These are phyloP conservation scores for Acrocalymma vagum DNA, from an alignment of 2,329 filamentous ascomycete species.

Conservation along the genomic window DNA sequence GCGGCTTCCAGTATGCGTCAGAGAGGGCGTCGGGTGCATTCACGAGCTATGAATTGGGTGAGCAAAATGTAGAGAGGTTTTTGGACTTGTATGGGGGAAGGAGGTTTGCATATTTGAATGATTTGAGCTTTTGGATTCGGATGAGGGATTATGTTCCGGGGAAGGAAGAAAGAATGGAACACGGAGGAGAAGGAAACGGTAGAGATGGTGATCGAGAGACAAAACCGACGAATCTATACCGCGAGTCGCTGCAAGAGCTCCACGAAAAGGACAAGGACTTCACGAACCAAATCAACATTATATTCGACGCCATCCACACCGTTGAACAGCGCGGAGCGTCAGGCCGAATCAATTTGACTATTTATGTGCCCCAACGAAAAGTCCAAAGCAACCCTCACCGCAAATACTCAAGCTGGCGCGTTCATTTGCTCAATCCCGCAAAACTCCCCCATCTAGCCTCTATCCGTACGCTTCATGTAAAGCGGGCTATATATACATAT, in stretches of 20 bases:
- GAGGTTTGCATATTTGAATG: not conserved
- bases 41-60: conserved; percentile 3
- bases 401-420: conserved; percentile 9
- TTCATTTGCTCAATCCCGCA: conserved; percentile 9
- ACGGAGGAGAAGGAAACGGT: too few relatives aligned
- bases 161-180: too few relatives aligned
- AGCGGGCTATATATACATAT: too few relatives aligned
- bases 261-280: conserved; percentile 16
- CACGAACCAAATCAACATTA: conserved; percentile 13
- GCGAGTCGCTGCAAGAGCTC: too few relatives aligned
- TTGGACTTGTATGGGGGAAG: not conserved
- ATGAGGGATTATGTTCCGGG: too few relatives aligned
- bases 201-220: too few relatives aligned
- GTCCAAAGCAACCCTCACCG: too few relatives aligned
- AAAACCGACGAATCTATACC: too few relatives aligned
- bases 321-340: too few relatives aligned
- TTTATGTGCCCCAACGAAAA: too few relatives aligned
- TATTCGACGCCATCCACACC: conserved; percentile 15
- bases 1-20: conserved; percentile 8
- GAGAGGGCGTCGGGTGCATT: conserved; percentile 5
- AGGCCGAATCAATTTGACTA: too few relatives aligned
- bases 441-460: conserved; percentile 6
- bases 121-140: conserved; percentile 1
- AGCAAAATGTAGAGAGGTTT: not conserved
- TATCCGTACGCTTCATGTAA: conserved; percentile 2